A percentile compares a stretch with the other conserved stretches of the same genome.
These are phyloP conservation scores for Mycena venus DNA, from an alignment of 768 basidiomycete species.

Conservation along the genomic window DNA sequence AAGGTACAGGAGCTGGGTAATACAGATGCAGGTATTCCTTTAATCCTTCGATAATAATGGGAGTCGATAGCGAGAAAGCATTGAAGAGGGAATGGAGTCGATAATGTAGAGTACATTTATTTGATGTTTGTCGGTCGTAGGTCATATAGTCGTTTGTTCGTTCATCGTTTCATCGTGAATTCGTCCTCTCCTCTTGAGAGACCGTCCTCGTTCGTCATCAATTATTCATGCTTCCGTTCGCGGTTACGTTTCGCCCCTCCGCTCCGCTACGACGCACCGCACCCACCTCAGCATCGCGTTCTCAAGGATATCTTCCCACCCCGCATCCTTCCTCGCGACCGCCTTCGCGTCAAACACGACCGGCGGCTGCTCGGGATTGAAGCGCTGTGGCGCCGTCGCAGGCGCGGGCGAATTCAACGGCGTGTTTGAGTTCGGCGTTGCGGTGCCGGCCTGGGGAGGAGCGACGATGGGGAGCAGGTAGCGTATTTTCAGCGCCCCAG, in stretches of 20 bases:
- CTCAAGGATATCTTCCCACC: constrained; percentile 89
- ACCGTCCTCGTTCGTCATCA: background rate
- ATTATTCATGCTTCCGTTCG: background rate
- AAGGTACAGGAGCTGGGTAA: constrained; percentile 13
- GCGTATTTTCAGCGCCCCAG: constrained; percentile 86
- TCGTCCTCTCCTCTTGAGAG: background rate
- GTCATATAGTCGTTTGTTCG: background rate
- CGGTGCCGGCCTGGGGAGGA: constrained; percentile 53
- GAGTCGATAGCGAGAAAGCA: constrained; percentile 20
- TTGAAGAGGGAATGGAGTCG: background rate
- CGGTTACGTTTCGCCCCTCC: constrained; percentile 53
- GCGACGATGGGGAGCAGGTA: constrained; percentile 80
- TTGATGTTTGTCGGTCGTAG: background rate
- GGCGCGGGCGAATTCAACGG: constrained; percentile 43
- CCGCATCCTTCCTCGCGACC: constrained; percentile 79
- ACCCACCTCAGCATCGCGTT: constrained; percentile 74
- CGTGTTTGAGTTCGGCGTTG: constrained; percentile 38
- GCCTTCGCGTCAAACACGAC: constrained; percentile 80
- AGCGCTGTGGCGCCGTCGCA: constrained; percentile 50
- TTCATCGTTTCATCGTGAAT: too few relatives aligned
- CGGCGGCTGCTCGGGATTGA: constrained; percentile 57
- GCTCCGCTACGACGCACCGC: constrained; percentile 76
- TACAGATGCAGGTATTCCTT: constrained; percentile 19
- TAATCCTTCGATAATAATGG: background rate
- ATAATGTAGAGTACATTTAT: constrained; percentile 9